Evolutionary conservation across 2,329 filamentous ascomycete species (phyloP).

Genomic region (Ascochyta rabiei): DNA sequence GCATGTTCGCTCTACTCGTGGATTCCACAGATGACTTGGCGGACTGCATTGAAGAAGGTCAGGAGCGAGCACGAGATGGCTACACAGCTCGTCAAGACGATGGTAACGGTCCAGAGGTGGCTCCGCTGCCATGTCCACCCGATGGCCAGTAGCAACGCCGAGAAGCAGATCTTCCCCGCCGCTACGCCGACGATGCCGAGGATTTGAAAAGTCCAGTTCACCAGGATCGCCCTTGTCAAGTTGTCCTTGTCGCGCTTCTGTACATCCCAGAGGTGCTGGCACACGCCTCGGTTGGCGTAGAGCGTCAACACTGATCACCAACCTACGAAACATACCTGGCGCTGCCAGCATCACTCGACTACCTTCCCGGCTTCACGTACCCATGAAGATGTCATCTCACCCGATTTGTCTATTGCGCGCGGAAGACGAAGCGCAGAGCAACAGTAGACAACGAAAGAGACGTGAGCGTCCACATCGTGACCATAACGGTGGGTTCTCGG

Average conservation of each 20-base stretch:
- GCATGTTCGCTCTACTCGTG: not conserved
- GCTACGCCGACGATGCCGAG: slow-evolving; percentile 10
- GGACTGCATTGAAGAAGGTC: slow-evolving; percentile 9
- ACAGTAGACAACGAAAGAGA: not conserved
- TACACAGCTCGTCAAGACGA: slow-evolving; percentile 4
- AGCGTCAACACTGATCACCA: slow-evolving; percentile 5
- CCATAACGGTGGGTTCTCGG: slow-evolving; percentile 4
- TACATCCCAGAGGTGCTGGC: slow-evolving; percentile 12
- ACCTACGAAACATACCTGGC: slow-evolving; percentile 5
- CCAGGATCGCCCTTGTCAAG: not conserved
- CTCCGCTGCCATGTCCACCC: slow-evolving; percentile 10
- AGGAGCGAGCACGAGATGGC: slow-evolving; percentile 9
- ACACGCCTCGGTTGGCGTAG: slow-evolving; percentile 9
- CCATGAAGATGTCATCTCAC: slow-evolving; percentile 10
- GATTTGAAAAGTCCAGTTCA: slow-evolving; percentile 8
- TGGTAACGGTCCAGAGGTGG: slow-evolving; percentile 6
- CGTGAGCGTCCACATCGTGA: slow-evolving; percentile 8
- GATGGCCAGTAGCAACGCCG: not conserved
- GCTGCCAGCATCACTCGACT: too few relatives aligned
- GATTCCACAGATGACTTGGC: slow-evolving; percentile 2
- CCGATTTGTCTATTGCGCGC: not conserved
- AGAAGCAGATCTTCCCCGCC: slow-evolving; percentile 3
- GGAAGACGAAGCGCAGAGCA: not conserved
- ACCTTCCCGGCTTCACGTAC: not conserved
- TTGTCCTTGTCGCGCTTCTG: slow-evolving; percentile 5